Evolutionary conservation across 2,329 filamentous ascomycete genomes (phyloP), one percentile per base, ranked within the genome.

Genomic region (Ceratocystis cubensis): DNA sequence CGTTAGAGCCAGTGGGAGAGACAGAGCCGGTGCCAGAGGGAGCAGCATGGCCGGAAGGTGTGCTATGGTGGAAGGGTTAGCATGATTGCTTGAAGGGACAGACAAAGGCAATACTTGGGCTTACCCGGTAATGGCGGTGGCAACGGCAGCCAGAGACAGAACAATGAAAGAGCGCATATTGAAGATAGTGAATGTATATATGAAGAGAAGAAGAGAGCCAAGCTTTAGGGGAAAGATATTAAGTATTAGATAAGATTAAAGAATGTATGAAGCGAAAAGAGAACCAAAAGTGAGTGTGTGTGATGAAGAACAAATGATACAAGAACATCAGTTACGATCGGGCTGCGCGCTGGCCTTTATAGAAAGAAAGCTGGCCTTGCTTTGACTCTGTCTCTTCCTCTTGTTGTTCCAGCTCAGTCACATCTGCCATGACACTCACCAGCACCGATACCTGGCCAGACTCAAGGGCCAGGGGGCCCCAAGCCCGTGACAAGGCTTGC

Each of bases 111-210:
- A 22, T 5, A 2, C n/a, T 3, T 25, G 3, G 45, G 61, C 66
- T 25, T 68, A 68, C 66, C 66, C 66, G 22, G 66, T 68, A n/a
- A 63, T 25, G 50, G 66, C 66, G 28, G 66, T 28, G 61, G 64
- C 66, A 41, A 48, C 59, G 28, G 57, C 41, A 33, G 61, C 66
- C 48, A 68, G 59, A 44, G 66, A 68, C 63, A 68, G 41, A 15
- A 68, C 15, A 33, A 48, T 37, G 22, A 68, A 68, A 22, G 66
- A 64, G 41, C 64, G 66, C 66, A 68, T 68, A 2, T 65, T 65
- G 63, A 48, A 6, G 22, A 17, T n/a, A 37, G 17, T 56, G 22
- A 37, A 28, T 2, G 3, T 45, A 0, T 22, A 0, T 33, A 3
- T 50, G 44, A 17, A 17, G 7, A 25, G 44, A 33, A n/a, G 44